Evolutionary conservation across 495 filamentous ascomycete species (phyloP), one percentile per base, ranked within the genome.

Genomic region (Hypoxylon subgilvum): DNA sequence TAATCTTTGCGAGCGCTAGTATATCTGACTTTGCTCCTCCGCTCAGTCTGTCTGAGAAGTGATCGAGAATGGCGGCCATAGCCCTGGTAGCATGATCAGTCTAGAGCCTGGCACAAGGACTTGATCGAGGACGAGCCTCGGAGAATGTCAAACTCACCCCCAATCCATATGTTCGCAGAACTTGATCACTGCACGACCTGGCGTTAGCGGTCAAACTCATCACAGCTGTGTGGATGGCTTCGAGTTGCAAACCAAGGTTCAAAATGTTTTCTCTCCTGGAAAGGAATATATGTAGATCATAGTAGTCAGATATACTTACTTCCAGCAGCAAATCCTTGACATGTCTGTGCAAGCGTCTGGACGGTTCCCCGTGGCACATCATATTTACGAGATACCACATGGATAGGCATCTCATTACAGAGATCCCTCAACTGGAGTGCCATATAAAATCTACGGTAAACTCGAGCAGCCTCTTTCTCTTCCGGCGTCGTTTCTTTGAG

Each of bases 371-470:
- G 82, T 6, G 86, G 83, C 43, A 84, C 82, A 14, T 82, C 81
- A 64, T 90, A 92, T 56, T 89, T 88, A 13, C 70, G 71, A 1
- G 89, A 84, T 27, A 94, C 87, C 1, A 75, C 67, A 46, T 88
- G 82, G 5, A 92, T 78, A 1, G 90, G 90, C 17, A 84, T 76
- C 54, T 92, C 90, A 63, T 91, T 92, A 71, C 89, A 90, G 25
- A 94, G 72, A 63, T 92, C 88, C 14, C 90, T 86, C 28, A 94
- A 82, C 65, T 92, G 90, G 36, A 94, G 81, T 8, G 90, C 88
- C 13, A 88, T 76, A 63, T 91, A 94, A 62, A 91, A 90, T 13
- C 89, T 83, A n/a, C 83, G 82, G 64, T 92, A 90, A 28, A 88
- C 82, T 8, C 84, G 80, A 2, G 81, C 80, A 19, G 69, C 76